Evolutionary conservation across 1,284 basidiomycete genomes (phyloP), one percentile per base, ranked within the genome.

Genomic region (Moniliophthora roreri): DNA sequence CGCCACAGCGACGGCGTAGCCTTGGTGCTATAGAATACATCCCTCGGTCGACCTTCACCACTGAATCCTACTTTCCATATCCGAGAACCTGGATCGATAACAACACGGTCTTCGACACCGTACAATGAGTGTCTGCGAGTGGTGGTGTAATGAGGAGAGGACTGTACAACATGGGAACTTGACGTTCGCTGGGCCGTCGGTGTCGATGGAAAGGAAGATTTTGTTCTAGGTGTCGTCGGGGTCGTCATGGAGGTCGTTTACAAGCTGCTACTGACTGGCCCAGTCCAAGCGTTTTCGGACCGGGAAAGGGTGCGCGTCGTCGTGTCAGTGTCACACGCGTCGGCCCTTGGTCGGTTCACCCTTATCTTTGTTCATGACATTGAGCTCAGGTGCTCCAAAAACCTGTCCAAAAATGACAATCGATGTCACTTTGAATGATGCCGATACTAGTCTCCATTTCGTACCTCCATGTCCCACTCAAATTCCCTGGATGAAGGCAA

Each of bases 41-140:
- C 85, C 59, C 91, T 72, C 13, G 92, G 90, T 55, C 81, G 78
- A n/a, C 89, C 87, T 73, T 94, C 92, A 16, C 92, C 91, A 65
- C 89, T 92, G 71, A 94, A 93, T 1, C 93, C 92, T 7, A 91
- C 87, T 70, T 92, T 93, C 91, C 91, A 93, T 53, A 93, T 78
- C 48, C 83, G 79, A 45, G 88, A 91, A 41, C 92, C 92, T 24
- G 90, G 84, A 65, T 95, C 92, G 56, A 94, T 84, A 48, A 94
- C 81, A 47, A 94, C 82, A 49, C 91, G 80, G 66, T 93, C 91
- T 66, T 94, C 92, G 5, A 87, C 91, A 46, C 91, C 93, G 69
- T 94, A 93, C 3, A 93, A 73, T 26, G 87, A 87, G 69, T 89
- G 85, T 57, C 90, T 75, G 40, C 89, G 77, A 1, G 87, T 89